Evolutionary conservation across 1,139 yeast species (phyloP).

Genomic region (Hyphopichia buzzinii): DNA sequence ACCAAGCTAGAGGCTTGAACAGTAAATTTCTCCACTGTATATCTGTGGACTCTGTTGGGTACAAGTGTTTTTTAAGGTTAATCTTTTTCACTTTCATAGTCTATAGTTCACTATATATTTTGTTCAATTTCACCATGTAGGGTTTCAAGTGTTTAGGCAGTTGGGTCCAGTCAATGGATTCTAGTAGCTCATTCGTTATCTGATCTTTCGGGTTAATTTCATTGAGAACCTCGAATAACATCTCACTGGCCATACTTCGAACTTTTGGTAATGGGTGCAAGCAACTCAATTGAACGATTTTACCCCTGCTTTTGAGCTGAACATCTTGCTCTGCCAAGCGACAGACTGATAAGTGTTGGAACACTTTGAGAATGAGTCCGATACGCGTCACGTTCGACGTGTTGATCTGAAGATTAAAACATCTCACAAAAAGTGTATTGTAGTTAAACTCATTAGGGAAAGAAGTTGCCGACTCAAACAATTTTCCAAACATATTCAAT

Average conservation of each 20-base stretch:
- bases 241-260: constrained; percentile 30
- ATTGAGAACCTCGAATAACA: constrained; percentile 29
- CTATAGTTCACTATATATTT: constrained; percentile 1
- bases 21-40: no score
- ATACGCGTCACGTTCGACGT: constrained; percentile 36
- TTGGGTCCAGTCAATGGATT: constrained; percentile 22
- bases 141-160: constrained; percentile 8
- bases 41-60: no score
- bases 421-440: constrained; percentile 44
- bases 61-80: no score
- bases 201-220: constrained; percentile 14
- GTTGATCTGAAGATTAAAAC: constrained; percentile 57
- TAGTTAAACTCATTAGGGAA: constrained; percentile 35
- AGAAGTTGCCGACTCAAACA: constrained; percentile 36
- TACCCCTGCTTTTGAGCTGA: constrained; percentile 15
- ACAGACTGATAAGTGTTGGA: constrained; percentile 28
- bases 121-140: constrained; percentile 1
- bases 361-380: constrained; percentile 31
- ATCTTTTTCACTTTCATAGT: no score
- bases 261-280: constrained; percentile 29
- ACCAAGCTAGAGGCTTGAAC: no score
- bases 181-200: constrained; percentile 8
- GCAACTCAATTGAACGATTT: constrained; percentile 29
- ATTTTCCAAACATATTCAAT: constrained; percentile 32
- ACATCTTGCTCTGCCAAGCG: constrained; percentile 5